These are phyloP conservation scores for Kodamaea ohmeri DNA, from an alignment of 1,139 yeast species.

Conservation along the genomic window DNA sequence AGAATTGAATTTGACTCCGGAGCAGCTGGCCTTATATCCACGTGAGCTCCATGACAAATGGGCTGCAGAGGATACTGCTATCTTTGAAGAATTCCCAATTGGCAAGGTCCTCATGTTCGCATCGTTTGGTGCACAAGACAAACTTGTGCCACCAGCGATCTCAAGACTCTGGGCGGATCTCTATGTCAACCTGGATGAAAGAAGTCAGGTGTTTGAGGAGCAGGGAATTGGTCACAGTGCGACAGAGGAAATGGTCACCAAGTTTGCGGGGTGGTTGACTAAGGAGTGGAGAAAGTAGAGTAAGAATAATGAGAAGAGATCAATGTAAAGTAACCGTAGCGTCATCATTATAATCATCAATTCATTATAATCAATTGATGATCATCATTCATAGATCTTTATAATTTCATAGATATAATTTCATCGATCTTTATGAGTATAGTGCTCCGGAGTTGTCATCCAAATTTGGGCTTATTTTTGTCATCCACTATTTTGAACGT, in stretches of 20 bases:
- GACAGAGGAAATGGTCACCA: constrained; percentile 36
- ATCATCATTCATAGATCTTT: no score
- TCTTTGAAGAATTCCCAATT: constrained; percentile 39
- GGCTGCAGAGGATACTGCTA: constrained; percentile 27
- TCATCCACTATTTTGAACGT: no score
- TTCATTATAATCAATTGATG: no score
- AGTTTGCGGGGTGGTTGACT: constrained; percentile 34
- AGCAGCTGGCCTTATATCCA: constrained; percentile 31
- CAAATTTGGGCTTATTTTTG: no score
- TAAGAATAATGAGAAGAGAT: no score
- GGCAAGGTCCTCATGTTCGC: constrained; percentile 36
- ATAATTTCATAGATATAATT: no score
- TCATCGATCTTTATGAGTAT: no score
- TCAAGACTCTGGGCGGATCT: constrained; percentile 35
- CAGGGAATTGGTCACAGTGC: constrained; percentile 37
- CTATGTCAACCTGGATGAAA: constrained; percentile 28
- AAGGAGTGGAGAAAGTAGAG: not conserved
- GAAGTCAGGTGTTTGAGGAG: constrained; percentile 27
- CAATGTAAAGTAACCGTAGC: no score
- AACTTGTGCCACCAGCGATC: constrained; percentile 36
- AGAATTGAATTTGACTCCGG: constrained; percentile 33
- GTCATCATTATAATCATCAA: no score
- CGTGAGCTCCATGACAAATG: constrained; percentile 36
- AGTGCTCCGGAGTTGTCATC: no score
- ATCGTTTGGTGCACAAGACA: constrained; percentile 36